Evolutionary conservation across 1,139 yeast genomes (phyloP), one percentile per base, ranked within the genome.

Genomic region (Yamadazyma oceani): DNA sequence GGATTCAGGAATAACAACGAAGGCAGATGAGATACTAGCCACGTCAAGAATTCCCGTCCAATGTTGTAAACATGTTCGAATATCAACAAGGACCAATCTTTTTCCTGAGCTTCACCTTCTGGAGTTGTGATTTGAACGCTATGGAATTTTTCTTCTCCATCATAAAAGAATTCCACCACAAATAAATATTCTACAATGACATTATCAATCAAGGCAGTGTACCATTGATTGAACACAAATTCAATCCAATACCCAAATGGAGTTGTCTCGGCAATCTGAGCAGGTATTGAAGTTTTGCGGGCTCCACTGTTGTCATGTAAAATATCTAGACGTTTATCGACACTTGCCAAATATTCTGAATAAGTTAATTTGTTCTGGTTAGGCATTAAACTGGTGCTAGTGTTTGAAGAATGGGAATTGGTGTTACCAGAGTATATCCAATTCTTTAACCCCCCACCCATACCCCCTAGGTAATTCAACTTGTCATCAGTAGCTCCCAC

Each of bases 181-280:
- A 89, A 88, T 26, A 81, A 67, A 52, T 82, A 86, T 56, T 90
- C 96, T 4, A 81, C 90, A 2, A 83, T 72, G 13, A 83, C 78
- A 58, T 88, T 89, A 54, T 88, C 96, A 21, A 83, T 60, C 7
- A 89, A 57, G 0, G 95, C 92, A 27, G 82, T 61, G 43, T 82
- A 80, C 65, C 88, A 80, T 50, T 85, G 86, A 40, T 84, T 69
- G 57, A 81, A 87, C 0, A 85, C 80, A 41, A 78, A 77, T 53
- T 89, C 96, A 41, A 85, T 65, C 77, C 84, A 79, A 51, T 82
- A 82, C 8, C 75, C 66, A 47, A 76, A 69, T 3, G 82, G 82
- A 27, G 82, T 80, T 9, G 83, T 76, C 58, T 88, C 96, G 0
- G 96, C 96, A 26, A 87, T 85, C 54, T 85, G 94, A 0, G 94